Base-by-base conservation (phyloP, 2,329 filamentous ascomycete species). In the Aciculosporium take region DNA sequence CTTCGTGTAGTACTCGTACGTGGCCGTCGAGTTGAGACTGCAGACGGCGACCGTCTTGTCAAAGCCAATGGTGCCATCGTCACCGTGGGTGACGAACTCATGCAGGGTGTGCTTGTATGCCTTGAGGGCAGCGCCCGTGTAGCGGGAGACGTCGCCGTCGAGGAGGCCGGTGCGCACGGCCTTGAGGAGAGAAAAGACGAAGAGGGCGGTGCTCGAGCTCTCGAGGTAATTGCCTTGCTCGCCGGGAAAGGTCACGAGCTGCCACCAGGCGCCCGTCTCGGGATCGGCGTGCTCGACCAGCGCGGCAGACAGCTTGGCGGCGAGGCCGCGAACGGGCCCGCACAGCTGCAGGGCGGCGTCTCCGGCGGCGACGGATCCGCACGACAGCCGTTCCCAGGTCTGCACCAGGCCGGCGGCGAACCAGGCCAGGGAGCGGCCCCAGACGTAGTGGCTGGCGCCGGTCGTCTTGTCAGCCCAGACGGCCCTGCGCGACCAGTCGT, bases 171-270 rank as follows among this genome's bases (percentile, higher is more conserved):
- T 41, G 5, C 47, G 41, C 7, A 31, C 9, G 5, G 36, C 42
- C 25, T 52, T 47, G 6, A 61, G 37, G 7, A 40, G 10, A 34
- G n/a, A 54, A 41, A 71, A 74, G 0, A 65, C 61, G 48, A 76
- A 77, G 67, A 79, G 73, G 3, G 71, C 72, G 2, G 69, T 69
- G 7, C 66, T 74, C 25, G 71, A 74, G 27, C 69, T 71, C 57
- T 79, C 72, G 37, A 79, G 68, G 53, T 73, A 79, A 54, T 80
- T 79, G 2, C 71, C 72, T 35, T 63, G 67, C 21, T 62, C 55
- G 43, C 66, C 61, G 48, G 65, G 66, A 65, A 77, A 21, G 5
- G 39, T 40, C 5, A 40, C 71, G 33, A 77, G 59, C 39, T 76
- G 56, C 68, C 71, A 77, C 72, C 74, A 79, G 6, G 69, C 72